Base-by-base conservation (phyloP, 805 yeast genomes). In the Yarrowia sp. region DNA sequence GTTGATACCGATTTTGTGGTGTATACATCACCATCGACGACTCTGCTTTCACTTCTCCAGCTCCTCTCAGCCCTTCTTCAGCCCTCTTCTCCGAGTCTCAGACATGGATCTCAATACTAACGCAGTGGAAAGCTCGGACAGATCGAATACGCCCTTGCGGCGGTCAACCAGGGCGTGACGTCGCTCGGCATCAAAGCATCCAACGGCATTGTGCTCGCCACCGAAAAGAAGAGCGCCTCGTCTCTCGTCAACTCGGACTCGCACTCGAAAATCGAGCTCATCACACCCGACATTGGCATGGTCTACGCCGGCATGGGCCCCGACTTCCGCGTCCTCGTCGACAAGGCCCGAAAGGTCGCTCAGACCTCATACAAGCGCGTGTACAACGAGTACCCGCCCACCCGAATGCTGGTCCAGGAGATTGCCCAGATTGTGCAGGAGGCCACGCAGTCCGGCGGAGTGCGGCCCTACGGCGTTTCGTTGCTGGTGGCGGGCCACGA, bases 291-390 rank as follows among this genome's bases (percentile, higher is more conserved):
- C 72, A 88, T 93, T 68, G 99, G 97, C 63, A 90, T 94, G 81
- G 92, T 96, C 4, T 94, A 94, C 76, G 82, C 97, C 6, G 99
- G 99, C 18, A 92, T 94, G 98, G 98, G 98, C 24, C 99, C 99
- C 21, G 99, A 94, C 74, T 94, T 88, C 78, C 82, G 99, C 66
- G 96, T 94, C 14, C 81, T 94, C 32, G 90, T 92, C 56, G 98
- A 94, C 76, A 88, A 88, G 74, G 90, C 98, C 10, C 84, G 99
- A 69, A 92, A 90, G 74, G 85, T 88, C 64, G 89, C 97, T 44
- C 98, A 94, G 74, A 86, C 97, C 21, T 83, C 87, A 71, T 94
- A 94, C 76, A 92, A 93, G 77, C 84, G 97, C 72, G 80, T 92
- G 65, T 94, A 93, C 77, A 92, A 93, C 73, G 98, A 94, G 75